phyloP scores from a whole-genome alignment of 257 asterid species.

The Rauvolfia tetraphylla region DNA sequence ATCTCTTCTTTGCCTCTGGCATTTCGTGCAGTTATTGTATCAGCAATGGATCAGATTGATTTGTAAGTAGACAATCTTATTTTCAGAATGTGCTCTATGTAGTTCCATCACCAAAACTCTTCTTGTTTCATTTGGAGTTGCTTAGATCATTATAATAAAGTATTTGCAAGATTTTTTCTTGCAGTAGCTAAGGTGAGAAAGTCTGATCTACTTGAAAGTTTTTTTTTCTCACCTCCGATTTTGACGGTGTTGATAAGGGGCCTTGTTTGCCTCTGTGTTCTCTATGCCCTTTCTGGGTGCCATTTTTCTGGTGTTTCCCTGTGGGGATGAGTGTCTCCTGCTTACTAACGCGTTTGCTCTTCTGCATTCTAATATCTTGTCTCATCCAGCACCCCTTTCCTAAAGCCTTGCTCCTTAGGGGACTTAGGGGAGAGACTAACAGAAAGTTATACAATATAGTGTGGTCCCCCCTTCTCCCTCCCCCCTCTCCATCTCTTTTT shows the following conservation, averaged over 20 bases:
- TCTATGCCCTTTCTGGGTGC: neutral
- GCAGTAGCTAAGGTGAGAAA: neutral
- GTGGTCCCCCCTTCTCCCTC: neutral
- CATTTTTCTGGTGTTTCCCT: neutral
- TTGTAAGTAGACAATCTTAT: conserved; percentile 48
- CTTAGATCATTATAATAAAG: too few species aligned
- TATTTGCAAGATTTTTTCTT: neutral
- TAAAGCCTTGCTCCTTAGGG: neutral
- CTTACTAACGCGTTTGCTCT: neutral
- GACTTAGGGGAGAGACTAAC: neutral
- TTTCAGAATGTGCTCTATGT: neutral
- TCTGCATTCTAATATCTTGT: neutral
- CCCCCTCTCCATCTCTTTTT: too few species aligned
- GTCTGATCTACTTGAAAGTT: neutral
- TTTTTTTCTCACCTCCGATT: neutral
- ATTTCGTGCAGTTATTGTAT: conserved; percentile 68
- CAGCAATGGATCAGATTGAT: conserved; percentile 86
- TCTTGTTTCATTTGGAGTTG: neutral
- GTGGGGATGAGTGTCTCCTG: neutral
- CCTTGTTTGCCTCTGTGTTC: neutral
- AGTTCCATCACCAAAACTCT: neutral
- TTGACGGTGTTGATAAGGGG: neutral
- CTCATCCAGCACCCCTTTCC: neutral
- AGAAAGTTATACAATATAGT: neutral
- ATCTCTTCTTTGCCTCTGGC: conserved; percentile 88